phyloP scores from a whole-genome alignment of 352 stramenopile species.

The Paralagenidium karlingii region DNA sequence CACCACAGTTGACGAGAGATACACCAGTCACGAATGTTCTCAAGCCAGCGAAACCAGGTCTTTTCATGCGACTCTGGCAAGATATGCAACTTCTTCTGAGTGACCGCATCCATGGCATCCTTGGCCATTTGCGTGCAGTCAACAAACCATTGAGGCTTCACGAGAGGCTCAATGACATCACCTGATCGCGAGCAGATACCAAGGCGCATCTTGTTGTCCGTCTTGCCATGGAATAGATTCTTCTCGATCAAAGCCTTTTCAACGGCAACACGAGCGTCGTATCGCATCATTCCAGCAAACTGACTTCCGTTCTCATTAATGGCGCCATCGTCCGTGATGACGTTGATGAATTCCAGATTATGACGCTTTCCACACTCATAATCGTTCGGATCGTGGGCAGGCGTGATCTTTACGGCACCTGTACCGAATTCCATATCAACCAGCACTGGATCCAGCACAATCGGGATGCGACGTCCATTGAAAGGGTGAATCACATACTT shows the following conservation, averaged over 20 bases:
- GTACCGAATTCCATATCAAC: constrained; percentile 99
- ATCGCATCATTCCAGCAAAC: constrained; percentile 81
- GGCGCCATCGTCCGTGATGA: constrained; percentile 93
- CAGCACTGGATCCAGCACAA: constrained; percentile 91
- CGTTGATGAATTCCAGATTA: constrained; percentile 95
- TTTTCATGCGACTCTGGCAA: constrained; percentile 86
- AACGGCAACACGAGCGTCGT: constrained; percentile 76
- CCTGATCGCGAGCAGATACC: constrained; percentile 96
- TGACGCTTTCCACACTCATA: constrained; percentile 97
- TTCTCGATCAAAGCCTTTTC: constrained; percentile 90
- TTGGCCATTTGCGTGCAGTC: constrained; percentile 82
- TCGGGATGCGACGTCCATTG: constrained; percentile 93
- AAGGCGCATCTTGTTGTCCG: constrained; percentile 97
- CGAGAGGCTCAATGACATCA: constrained; percentile 98
- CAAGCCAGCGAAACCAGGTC: constrained; percentile 95
- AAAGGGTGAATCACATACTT: constrained; percentile 98
- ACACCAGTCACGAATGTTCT: constrained; percentile 99
- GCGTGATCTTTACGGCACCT: constrained; percentile 98
- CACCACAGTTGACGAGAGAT: constrained; percentile 99
- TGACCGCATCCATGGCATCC: constrained; percentile 71
- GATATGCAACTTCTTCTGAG: constrained; percentile 72
- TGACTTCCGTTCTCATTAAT: constrained; percentile 91
- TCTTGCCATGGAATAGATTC: constrained; percentile 94
- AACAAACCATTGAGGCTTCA: constrained; percentile 99
- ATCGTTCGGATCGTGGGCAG: constrained; percentile 98